Evolutionary conservation across 495 filamentous ascomycete species (phyloP), one percentile per base, ranked within the genome.

Genomic region (Daldinia childiae): DNA sequence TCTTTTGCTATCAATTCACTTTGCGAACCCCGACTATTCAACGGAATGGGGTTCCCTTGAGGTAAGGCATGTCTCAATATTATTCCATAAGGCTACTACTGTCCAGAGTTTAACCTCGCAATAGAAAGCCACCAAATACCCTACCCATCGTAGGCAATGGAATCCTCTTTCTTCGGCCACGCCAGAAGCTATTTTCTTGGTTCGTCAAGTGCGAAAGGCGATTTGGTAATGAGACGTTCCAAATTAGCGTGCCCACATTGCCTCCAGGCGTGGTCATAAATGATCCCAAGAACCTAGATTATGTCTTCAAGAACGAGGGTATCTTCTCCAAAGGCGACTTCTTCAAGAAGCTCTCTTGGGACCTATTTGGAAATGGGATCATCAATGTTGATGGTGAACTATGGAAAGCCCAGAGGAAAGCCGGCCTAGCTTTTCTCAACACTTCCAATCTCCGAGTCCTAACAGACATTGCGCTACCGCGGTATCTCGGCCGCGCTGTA

Each of bases 371-470:
- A 0, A 83, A 87, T 56, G 87, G 87, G 11, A 90, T 90, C 72
- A 89, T 90, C 67, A 90, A 89, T 68, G 84, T 84, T 19, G 87
- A 90, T 62, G 87, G 87, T 11, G 86, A 88, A 15, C 68, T 88
- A 39, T 89, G 87, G 87, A 87, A 82, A 64, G 77, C 83, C 1
- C 87, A 90, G 72, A 78, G 87, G 30, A 89, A 88, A 73, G 87
- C 87, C 34, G 87, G 87, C 1, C 72, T 86, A 15, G 77, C 82
- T 14, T 89, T 89, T 66, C 85, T 90, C 64, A 90, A 77, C 71
- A 80, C 80, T 27, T 74, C 86, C 54, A 88, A 89, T 58, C 71
- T 89, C 9, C 81, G 84, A 17, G 81, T 82, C n/a, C 79, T 90
- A 38, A 86, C 85, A 24, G 85, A 89, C 48, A 73, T 85, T 26